A percentile compares a stretch with the other conserved stretches of the same genome.
phyloP scores from a whole-genome alignment of 768 basidiomycete species.

The Tulasnella sp. region DNA sequence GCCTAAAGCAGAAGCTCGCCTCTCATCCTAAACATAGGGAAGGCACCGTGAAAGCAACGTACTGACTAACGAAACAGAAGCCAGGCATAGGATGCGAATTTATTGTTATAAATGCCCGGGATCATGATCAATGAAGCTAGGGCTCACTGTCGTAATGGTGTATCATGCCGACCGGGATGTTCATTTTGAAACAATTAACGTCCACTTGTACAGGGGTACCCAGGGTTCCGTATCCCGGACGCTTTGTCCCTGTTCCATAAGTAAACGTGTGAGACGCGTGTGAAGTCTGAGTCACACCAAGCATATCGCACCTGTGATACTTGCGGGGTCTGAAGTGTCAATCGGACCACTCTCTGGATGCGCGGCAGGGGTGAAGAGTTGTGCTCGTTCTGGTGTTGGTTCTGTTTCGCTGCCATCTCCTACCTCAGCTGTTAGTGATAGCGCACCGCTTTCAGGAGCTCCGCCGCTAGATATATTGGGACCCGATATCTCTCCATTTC shows the following conservation, averaged over 20 bases:
- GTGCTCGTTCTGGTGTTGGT: not conserved
- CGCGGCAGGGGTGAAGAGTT: not conserved
- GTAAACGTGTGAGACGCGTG: not conserved
- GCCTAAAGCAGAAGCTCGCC: not conserved
- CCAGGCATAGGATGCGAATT: not conserved
- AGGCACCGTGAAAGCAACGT: not conserved
- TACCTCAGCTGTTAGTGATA: not conserved
- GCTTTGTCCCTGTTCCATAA: not conserved
- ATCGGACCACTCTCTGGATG: too few species aligned
- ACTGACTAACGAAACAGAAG: not conserved
- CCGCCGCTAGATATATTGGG: not conserved
- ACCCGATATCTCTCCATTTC: not conserved
- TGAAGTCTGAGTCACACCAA: not conserved
- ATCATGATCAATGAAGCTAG: not conserved
- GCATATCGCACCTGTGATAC: not conserved
- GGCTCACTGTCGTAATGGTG: slow-evolving; percentile 12
- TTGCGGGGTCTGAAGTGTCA: too few species aligned
- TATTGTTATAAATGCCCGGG: not conserved
- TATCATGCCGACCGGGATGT: not conserved
- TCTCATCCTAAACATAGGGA: not conserved
- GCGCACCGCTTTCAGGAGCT: not conserved
- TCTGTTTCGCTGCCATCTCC: not conserved
- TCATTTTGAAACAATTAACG: not conserved
- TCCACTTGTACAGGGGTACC: not conserved
- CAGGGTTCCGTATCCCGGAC: slow-evolving; percentile 2